Evolutionary conservation across 805 yeast species (phyloP).

Genomic region (Suhomyces kilbournensis): DNA sequence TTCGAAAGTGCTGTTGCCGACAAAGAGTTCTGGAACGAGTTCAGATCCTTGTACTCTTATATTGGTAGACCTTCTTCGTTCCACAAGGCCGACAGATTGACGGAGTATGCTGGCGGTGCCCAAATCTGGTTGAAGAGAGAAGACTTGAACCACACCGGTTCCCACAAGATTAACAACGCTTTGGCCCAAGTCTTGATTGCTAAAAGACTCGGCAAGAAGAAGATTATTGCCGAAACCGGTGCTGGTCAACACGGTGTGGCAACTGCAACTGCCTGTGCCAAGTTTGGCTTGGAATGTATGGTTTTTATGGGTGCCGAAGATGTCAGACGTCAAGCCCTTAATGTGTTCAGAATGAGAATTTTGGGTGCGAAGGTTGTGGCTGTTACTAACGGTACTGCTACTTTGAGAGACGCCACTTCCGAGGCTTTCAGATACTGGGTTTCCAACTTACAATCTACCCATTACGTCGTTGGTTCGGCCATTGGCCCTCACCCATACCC

Average conservation of each 20-base stretch:
- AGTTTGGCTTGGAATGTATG: constrained; percentile 88
- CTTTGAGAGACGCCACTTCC: constrained; percentile 95
- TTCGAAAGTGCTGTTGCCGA: constrained; percentile 88
- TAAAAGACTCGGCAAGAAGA: constrained; percentile 70
- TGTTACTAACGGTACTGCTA: constrained; percentile 91
- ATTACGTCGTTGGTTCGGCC: constrained; percentile 96
- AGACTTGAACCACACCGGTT: constrained; percentile 88
- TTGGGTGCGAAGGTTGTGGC: constrained; percentile 95
- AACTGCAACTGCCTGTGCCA: constrained; percentile 89
- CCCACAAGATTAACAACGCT: constrained; percentile 84
- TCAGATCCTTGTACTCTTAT: constrained; percentile 76
- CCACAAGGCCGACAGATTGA: constrained; percentile 85
- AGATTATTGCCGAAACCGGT: constrained; percentile 86
- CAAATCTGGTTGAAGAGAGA: constrained; percentile 98
- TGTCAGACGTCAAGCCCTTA: constrained; percentile 95
- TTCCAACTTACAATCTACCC: constrained; percentile 77
- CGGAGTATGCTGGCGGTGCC: constrained; percentile 86
- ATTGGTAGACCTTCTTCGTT: constrained; percentile 95
- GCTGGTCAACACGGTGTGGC: constrained; percentile 96
- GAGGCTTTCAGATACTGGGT: constrained; percentile 98
- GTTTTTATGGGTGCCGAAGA: constrained; percentile 99
- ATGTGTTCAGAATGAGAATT: constrained; percentile 95
- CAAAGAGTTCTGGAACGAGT: constrained; percentile 91
- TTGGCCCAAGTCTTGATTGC: constrained; percentile 80
- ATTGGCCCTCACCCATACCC: constrained; percentile 99